Percentiles rank a stretch among this genome's conserved stretches.
These are phyloP conservation scores for Erythrobasidium yunnanense DNA, from an alignment of 768 basidiomycete species.

Conservation along the genomic window DNA sequence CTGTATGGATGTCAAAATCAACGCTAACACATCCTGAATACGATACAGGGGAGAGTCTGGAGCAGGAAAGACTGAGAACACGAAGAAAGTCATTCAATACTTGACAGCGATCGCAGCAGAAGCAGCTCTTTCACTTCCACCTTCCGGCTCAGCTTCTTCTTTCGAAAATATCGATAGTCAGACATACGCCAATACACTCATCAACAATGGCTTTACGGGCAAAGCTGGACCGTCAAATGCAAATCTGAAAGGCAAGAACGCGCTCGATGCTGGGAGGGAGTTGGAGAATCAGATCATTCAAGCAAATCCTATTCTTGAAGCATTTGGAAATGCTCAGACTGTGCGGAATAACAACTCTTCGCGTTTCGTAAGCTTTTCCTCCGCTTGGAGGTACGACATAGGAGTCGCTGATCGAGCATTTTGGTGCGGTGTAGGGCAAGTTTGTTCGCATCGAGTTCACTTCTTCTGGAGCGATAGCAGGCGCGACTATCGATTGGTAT, in stretches of 20 bases:
- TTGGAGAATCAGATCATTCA: conserved; percentile 93
- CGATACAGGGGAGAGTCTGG: conserved; percentile 95
- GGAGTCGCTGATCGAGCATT: not conserved
- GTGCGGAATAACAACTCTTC: conserved; percentile 97
- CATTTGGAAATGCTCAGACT: conserved; percentile 97
- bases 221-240: too few relatives aligned
- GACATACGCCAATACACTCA: conserved; percentile 26
- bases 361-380: conserved; percentile 55
- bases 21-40: too few relatives aligned
- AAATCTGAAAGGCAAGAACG: too few relatives aligned
- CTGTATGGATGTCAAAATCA: too few relatives aligned
- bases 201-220: too few relatives aligned
- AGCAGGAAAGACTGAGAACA: conserved; percentile 96
- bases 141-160: conserved; percentile 46
- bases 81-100: conserved; percentile 98
- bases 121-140: conserved; percentile 57
- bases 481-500: conserved; percentile 99
- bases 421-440: conserved; percentile 58
- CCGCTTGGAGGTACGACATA: not conserved
- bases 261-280: conserved; percentile 52
- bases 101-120: conserved; percentile 88
- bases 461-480: conserved; percentile 84
- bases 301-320: conserved; percentile 92
- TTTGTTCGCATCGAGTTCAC: conserved; percentile 93
- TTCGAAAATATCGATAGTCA: conserved; percentile 41